phyloP scores from a whole-genome alignment of 441 rosid genomes.

The Biscutella auriculata region DNA sequence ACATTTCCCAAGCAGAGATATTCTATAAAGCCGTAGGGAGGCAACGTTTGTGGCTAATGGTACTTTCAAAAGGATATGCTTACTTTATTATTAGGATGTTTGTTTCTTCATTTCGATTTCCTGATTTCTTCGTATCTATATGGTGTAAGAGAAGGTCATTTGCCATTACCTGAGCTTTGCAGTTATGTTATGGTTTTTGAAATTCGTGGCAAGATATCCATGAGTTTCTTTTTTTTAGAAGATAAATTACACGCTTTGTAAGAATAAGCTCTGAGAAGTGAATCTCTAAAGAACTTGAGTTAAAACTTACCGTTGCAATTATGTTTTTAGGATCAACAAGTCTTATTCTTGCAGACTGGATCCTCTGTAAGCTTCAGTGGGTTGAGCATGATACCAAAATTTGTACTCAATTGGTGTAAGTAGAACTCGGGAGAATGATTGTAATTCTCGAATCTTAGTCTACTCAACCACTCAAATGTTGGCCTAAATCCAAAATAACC shows the following conservation, averaged over 20 bases:
- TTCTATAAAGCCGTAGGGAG: background rate
- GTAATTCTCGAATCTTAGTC: too few relatives aligned
- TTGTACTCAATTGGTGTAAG: too few relatives aligned
- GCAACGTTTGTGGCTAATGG: background rate
- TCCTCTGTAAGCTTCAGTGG: too few relatives aligned
- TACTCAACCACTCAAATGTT: too few relatives aligned
- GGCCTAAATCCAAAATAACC: too few relatives aligned
- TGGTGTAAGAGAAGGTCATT: background rate
- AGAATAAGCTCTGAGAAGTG: background rate
- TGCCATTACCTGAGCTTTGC: background rate
- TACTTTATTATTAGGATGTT: constrained; percentile 1
- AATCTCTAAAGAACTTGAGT: background rate
- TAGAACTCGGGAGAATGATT: too few relatives aligned
- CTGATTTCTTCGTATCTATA: background rate
- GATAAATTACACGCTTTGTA: background rate
- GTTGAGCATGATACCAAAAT: too few relatives aligned
- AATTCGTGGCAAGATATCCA: background rate
- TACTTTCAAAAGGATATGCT: background rate
- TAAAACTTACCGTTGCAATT: background rate
- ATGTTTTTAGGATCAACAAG: too few relatives aligned
- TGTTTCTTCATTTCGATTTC: background rate
- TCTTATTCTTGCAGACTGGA: too few relatives aligned
- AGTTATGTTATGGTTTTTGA: background rate
- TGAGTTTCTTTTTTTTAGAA: background rate
- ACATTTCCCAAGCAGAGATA: background rate